Evolutionary conservation across 148 eudicot genomes (phyloP).

Genomic region (Rhododendron henanense): DNA sequence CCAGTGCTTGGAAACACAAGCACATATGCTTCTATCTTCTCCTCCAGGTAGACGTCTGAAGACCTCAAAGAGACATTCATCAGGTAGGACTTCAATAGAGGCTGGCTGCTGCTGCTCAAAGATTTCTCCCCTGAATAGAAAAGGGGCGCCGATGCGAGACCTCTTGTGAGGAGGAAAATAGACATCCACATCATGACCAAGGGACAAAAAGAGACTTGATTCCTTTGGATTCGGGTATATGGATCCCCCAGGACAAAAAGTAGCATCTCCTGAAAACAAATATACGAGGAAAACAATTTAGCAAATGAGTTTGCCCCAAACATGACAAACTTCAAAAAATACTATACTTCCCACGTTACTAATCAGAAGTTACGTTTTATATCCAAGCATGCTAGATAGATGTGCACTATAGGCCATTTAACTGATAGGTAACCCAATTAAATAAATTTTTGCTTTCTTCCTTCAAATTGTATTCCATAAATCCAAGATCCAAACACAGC

Average conservation of each 20-base stretch:
- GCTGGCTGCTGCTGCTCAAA: constrained; percentile 32
- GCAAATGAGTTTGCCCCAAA: background rate
- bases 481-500: background rate
- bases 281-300: background rate
- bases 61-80: constrained; percentile 86
- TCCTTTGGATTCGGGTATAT: constrained; percentile 62
- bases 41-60: constrained; percentile 66
- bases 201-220: constrained; percentile 54
- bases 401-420: background rate
- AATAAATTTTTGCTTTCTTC: background rate
- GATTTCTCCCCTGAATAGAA: constrained; percentile 24
- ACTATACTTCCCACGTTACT: background rate
- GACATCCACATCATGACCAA: constrained; percentile 55
- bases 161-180: constrained; percentile 73
- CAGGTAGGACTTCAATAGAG: constrained; percentile 73
- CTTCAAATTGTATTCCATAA: background rate
- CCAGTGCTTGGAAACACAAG: constrained; percentile 74
- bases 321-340: background rate
- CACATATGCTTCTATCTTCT: constrained; percentile 66
- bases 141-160: constrained; percentile 59
- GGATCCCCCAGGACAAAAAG: constrained; percentile 56
- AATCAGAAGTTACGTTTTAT: background rate
- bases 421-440: background rate
- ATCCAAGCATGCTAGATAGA: background rate
- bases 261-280: constrained; percentile 29